Conservation (phyloP, 1,139 yeast species). For the Taphrina betulina region DNA sequence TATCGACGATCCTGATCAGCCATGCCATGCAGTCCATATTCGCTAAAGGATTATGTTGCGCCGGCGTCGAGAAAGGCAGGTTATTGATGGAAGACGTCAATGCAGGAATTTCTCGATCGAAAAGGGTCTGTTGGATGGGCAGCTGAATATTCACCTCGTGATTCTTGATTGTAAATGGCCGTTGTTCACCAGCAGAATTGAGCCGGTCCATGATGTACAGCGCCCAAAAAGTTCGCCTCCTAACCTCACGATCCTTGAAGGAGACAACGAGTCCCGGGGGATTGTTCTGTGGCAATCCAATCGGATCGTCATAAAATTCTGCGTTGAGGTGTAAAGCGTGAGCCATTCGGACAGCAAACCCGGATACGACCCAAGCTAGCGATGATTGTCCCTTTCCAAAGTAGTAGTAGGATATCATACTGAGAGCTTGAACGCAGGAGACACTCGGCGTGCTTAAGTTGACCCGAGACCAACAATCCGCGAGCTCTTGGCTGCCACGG, state of each 20-base stretch:
- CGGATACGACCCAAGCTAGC: constrained; percentile 45
- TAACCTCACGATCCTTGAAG: constrained; percentile 45
- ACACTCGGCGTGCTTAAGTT: constrained; percentile 44
- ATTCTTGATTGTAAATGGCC: constrained; percentile 41
- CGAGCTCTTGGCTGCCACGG: neutral
- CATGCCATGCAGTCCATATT: constrained; percentile 25
- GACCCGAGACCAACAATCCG: too few species aligned
- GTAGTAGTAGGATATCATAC: constrained; percentile 45
- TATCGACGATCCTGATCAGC: constrained; percentile 23
- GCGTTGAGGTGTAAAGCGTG: constrained; percentile 43
- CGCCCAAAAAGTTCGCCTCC: constrained; percentile 47
- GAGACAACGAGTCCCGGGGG: neutral
- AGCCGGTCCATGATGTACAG: constrained; percentile 45
- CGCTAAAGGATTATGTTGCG: neutral
- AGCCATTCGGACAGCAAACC: constrained; percentile 47
- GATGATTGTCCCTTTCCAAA: constrained; percentile 45
- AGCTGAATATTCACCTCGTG: constrained; percentile 42
- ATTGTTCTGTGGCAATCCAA: constrained; percentile 34
- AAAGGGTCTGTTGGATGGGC: constrained; percentile 44
- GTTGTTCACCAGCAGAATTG: constrained; percentile 45
- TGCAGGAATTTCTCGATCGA: constrained; percentile 42
- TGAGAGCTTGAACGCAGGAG: constrained; percentile 46
- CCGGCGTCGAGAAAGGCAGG: neutral
- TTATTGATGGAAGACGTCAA: constrained; percentile 41
- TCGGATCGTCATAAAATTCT: constrained; percentile 41